Conservation (phyloP, 208 protist genomes). For the Leishmania aethiopica region DNA sequence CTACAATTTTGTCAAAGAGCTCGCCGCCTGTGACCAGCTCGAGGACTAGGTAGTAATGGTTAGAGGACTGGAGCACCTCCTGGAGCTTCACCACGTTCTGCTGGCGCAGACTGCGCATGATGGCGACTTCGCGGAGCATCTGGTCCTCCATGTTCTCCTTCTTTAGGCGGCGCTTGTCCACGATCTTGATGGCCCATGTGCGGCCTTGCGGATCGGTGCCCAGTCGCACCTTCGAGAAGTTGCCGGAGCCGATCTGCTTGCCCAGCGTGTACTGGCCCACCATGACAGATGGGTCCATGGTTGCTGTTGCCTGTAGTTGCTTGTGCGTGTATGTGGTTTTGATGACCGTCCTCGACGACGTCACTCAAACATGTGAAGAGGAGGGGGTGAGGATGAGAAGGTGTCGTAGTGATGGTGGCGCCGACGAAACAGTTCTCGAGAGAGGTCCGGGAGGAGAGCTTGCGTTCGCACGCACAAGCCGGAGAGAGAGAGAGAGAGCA, state of each 20-base stretch:
- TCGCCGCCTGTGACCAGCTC: conserved; percentile 93
- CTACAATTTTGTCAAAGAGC: conserved; percentile 93
- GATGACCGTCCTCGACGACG: background rate
- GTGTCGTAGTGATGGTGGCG: background rate
- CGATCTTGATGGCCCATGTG: conserved; percentile 91
- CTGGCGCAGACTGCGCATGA: conserved; percentile 85
- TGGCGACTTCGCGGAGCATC: conserved; percentile 88
- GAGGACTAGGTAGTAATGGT: conserved; percentile 92
- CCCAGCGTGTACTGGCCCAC: conserved; percentile 89
- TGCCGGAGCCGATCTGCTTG: conserved; percentile 85
- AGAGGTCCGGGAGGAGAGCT: background rate
- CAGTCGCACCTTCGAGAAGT: conserved; percentile 89
- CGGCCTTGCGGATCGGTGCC: conserved; percentile 66
- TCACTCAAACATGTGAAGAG: background rate
- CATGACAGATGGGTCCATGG: conserved; percentile 27
- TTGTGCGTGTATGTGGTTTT: background rate
- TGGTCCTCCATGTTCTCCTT: conserved; percentile 93
- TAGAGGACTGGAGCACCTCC: conserved; percentile 86
- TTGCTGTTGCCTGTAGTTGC: conserved; percentile 10
- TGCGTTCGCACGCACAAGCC: background rate
- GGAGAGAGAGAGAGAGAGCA: background rate
- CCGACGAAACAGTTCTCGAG: background rate
- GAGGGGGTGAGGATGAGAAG: background rate
- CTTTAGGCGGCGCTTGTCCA: conserved; percentile 84
- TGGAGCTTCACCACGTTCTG: conserved; percentile 86